Evolutionary conservation across 2,329 filamentous ascomycete species (phyloP), one percentile per base, ranked within the genome.

Genomic region (Xylaria sp.): DNA sequence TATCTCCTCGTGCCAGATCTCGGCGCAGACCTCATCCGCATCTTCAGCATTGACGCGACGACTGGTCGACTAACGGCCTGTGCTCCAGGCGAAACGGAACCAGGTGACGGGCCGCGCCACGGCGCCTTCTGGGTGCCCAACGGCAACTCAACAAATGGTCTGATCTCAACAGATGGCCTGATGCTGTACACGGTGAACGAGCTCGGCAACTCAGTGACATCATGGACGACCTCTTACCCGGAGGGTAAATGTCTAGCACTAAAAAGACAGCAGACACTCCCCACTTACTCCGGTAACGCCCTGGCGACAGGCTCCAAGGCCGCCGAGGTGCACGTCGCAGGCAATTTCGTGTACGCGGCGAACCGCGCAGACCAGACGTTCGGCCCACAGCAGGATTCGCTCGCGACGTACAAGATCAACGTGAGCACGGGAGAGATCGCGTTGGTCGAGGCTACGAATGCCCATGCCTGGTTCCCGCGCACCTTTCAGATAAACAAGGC

Each of bases 351-450:
- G 47, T 84, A 90, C 75, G 85, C 85, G 9, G 85, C 85, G 17
- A 91, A 91, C 80, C 84, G 89, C 63, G 85, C 86, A 68, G 87
- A 89, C 75, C 80, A 84, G 66, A 82, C 85, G 1, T 90, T 89
- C 75, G 79, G 80, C n/a, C 70, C 79, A 2, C 76, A 83, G 51
- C 82, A 86, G 47, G 87, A 89, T 75, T 86, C 88, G 0, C 77
- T 90, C 25, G 82, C 84, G 0, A 85, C 83, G 1, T 89, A 85
- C 76, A 63, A 77, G 2, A 82, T 88, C 61, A 75, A 82, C 59
- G 39, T 75, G 0, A 70, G 75, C 0, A 79, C 84, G 20, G 88
- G 87, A 13, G 81, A 76, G 0, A 76, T 90, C 15, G 74, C 71
- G 0, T 87, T 87, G 71, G 74, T 85, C 0, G 83, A 88, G 65